Evolutionary conservation across 805 yeast genomes (phyloP), one percentile per base, ranked within the genome.

Genomic region (Starmerella lactis-condensi): DNA sequence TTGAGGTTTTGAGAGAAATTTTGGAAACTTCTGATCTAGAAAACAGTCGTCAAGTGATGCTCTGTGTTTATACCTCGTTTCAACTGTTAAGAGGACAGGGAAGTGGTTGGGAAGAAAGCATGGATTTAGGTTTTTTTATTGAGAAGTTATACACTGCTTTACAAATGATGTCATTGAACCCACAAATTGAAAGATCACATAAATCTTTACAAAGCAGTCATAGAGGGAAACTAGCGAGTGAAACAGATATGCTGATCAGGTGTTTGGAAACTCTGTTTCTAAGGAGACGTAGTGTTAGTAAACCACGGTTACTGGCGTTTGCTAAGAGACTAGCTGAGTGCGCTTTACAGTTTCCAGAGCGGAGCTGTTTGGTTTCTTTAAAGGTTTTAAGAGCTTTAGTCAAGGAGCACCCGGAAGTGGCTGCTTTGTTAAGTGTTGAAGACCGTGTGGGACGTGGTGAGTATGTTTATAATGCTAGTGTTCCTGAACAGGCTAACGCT

Each of bases 31-130:
- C 60, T n/a, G 57, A 51, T 2, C 66, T 62, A 6, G 63, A 66
- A 23, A 51, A 60, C 12, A 56, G 63, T 27, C 68, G 94, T 40
- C 82, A 81, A 39, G 62, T 78, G 0, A 58, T 85, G 26, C 61
- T 89, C 15, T 78, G 93, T 51, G 69, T 82, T 27, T 81, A 75
- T 11, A 85, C 96, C 1, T 79, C 96, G 4, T 85, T 85, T 54
- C 74, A 93, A 1, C 61, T 89, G 28, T 68, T 82, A 12, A 64
- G 76, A 0, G 81, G 75, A 38, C 83, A 82, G 47, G 46, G 44
- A 8, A 32, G 33, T 13, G 31, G 35, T 8, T 64, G 69, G 1
- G 67, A 69, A 18, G 70, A 65, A 53, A 75, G 74, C 46, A 66
- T 83, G 32, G 98, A 89, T 51, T 60, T 89, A 39, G 68, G 91